Evolutionary conservation across 2,329 filamentous ascomycete species (phyloP).

Genomic region (Trichoderma endophyticum): DNA sequence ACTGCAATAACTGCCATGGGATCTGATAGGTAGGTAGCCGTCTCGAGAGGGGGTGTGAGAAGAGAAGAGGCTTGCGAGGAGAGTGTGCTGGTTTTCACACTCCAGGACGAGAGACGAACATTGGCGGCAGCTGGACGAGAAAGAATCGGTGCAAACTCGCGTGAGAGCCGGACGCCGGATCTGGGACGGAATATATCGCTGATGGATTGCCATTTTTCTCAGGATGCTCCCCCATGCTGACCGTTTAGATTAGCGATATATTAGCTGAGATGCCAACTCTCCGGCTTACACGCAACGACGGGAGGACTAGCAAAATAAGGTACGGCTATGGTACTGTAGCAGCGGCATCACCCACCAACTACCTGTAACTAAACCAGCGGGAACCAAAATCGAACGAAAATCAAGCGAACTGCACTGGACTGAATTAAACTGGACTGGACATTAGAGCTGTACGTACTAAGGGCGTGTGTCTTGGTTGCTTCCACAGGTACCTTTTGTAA

Average conservation of each 20-base stretch:
- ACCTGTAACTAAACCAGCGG: neutral
- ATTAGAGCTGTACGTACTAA: neutral
- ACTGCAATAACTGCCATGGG: neutral
- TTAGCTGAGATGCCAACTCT: neutral
- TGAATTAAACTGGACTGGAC: neutral
- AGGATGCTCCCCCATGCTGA: neutral
- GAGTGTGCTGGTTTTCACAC: neutral
- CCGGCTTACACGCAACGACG: neutral
- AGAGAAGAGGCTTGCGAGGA: neutral
- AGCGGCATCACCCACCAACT: neutral
- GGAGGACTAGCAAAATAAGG: neutral
- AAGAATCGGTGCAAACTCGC: neutral
- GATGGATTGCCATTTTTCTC: neutral
- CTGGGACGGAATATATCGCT: neutral
- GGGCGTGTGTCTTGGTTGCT: neutral
- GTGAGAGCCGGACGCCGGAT: neutral
- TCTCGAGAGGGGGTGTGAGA: neutral
- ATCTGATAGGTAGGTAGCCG: neutral
- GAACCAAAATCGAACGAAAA: neutral
- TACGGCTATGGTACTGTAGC: neutral
- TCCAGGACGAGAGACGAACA: neutral
- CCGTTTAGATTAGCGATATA: conserved; percentile 1
- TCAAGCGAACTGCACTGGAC: neutral
- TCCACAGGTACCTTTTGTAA: neutral
- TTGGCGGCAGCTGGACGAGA: neutral